Percentiles rank a stretch among this genome's conserved stretches.
Conservation (phyloP, 305 asterid species). For the Fraxinus velutina region DNA sequence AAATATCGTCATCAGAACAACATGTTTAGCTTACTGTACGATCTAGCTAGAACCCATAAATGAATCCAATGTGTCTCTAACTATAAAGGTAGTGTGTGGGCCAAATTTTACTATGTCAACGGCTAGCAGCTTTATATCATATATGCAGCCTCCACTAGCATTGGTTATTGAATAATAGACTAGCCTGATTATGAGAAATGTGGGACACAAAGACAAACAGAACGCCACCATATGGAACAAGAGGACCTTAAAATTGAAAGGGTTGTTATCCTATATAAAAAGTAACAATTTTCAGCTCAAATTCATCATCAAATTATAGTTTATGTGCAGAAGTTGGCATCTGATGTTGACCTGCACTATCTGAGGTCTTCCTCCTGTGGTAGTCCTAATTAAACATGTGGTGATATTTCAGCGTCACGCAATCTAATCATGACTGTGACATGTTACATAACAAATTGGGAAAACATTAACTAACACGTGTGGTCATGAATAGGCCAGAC, state of each 20-base stretch:
- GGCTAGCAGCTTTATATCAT: background rate
- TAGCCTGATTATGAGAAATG: background rate
- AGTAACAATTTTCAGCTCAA: background rate
- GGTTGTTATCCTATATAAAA: background rate
- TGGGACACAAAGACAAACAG: background rate
- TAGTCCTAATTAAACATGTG: background rate
- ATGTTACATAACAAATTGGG: background rate
- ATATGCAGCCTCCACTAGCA: background rate
- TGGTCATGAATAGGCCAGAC: background rate
- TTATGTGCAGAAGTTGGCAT: background rate
- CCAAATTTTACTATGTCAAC: background rate
- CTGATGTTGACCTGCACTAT: background rate
- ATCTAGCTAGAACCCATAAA: background rate
- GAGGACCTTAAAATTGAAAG: background rate
- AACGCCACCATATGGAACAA: background rate
- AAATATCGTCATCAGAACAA: background rate
- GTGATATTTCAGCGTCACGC: background rate
- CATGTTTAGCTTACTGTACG: background rate
- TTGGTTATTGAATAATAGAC: background rate
- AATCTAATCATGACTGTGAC: background rate
- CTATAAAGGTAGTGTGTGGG: slow-evolving; percentile 10
- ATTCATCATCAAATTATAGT: background rate
- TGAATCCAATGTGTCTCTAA: background rate
- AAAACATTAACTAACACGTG: background rate
- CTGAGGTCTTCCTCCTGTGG: background rate